Conservation (phyloP, 306 rosid genomes). For the Quercus gilva region DNA sequence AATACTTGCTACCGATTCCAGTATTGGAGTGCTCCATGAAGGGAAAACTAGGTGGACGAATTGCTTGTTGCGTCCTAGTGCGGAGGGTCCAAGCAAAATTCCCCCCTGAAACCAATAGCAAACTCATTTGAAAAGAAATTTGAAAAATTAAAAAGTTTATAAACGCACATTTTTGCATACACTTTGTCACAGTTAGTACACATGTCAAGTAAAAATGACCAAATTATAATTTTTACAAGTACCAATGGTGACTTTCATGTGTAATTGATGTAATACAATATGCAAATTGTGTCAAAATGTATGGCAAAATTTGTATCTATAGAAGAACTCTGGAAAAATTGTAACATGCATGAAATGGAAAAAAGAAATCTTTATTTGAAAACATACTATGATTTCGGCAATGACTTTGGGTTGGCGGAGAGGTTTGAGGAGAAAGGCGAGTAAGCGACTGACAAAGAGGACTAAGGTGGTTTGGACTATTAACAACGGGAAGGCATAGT, state of each 20-base stretch:
- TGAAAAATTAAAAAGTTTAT: neutral
- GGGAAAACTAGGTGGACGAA: conserved; percentile 62
- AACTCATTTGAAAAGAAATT: neutral
- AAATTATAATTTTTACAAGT: no score
- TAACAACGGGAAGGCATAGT: conserved; percentile 74
- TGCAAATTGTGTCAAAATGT: no score
- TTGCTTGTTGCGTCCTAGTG: conserved; percentile 49
- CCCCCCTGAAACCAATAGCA: conserved; percentile 54
- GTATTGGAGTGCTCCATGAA: conserved; percentile 61
- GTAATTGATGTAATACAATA: no score
- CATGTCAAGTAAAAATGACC: no score
- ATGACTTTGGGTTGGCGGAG: conserved; percentile 90
- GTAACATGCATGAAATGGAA: no score
- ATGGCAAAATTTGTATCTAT: no score
- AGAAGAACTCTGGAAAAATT: no score
- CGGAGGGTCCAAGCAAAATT: conserved; percentile 75
- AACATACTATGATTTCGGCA: conserved; percentile 64
- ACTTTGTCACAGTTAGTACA: no score
- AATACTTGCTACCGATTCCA: conserved; percentile 70
- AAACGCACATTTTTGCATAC: no score
- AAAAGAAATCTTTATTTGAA: neutral
- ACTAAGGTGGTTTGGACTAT: conserved; percentile 55
- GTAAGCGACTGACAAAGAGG: conserved; percentile 48
- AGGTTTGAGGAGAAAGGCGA: conserved; percentile 70
- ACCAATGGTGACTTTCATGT: no score